Percentiles rank a stretch among this genome's conserved stretches.
These are phyloP conservation scores for Dioscorea cayenensis DNA, from an alignment of 116 monocot species.

Conservation along the genomic window DNA sequence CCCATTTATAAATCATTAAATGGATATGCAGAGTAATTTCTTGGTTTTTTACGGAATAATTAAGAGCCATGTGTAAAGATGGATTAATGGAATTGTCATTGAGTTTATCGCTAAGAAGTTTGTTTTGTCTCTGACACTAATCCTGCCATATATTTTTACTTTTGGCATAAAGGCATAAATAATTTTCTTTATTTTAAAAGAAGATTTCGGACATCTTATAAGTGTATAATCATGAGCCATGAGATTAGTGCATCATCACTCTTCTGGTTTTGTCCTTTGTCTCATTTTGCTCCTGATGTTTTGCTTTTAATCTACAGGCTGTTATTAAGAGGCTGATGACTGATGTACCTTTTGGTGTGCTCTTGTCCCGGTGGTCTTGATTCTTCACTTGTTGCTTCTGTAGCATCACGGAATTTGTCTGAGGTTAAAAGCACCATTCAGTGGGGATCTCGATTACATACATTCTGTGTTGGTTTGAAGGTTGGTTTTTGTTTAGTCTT, in stretches of 20 bases:
- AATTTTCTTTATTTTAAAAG: background rate
- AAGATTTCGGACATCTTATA: too few relatives aligned
- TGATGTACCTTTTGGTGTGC: conserved; percentile 97
- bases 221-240: background rate
- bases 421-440: conserved; percentile 64
- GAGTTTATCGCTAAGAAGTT: too few relatives aligned
- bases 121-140: background rate
- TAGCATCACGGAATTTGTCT: conserved; percentile 65
- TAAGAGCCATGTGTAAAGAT: too few relatives aligned
- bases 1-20: too few relatives aligned
- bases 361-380: conserved; percentile 96
- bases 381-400: conserved; percentile 96
- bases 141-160: background rate
- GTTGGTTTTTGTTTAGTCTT: conserved; percentile 16
- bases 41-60: too few relatives aligned
- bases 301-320: conserved; percentile 41
- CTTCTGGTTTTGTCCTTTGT: background rate
- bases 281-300: background rate
- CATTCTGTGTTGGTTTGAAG: conserved; percentile 92
- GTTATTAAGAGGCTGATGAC: conserved; percentile 93
- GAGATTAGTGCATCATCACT: background rate
- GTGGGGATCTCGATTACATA: conserved; percentile 90
- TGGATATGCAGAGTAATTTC: too few relatives aligned
- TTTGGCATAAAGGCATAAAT: background rate
- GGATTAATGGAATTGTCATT: too few relatives aligned